Conservation (phyloP, 768 basidiomycete species). For the Psilocybe sp. region DNA sequence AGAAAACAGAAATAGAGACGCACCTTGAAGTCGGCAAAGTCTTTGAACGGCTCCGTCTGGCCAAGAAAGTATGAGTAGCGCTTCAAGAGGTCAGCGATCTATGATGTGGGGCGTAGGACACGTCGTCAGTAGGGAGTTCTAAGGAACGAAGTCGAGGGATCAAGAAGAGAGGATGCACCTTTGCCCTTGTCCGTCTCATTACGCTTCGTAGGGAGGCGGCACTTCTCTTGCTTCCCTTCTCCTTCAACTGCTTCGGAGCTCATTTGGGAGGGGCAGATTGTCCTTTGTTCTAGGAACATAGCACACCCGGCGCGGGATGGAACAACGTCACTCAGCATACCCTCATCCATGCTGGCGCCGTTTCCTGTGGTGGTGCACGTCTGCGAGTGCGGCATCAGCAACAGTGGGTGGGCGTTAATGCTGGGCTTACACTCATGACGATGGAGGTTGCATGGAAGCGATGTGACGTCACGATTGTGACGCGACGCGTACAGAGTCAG, state of each 20-base stretch:
- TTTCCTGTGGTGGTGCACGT: no score
- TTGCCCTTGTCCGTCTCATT: conserved; percentile 89
- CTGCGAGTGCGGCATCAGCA: conserved; percentile 17
- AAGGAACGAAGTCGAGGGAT: not conserved
- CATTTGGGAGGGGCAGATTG: conserved; percentile 22
- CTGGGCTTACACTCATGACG: conserved; percentile 22
- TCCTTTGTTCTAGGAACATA: no score
- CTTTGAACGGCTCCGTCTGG: conserved; percentile 96
- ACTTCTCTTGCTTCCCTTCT: conserved; percentile 52
- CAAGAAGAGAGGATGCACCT: conserved; percentile 40
- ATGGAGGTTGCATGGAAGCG: conserved; percentile 7
- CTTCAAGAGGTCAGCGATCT: conserved; percentile 95
- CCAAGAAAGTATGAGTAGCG: conserved; percentile 97
- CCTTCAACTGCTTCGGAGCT: conserved; percentile 27
- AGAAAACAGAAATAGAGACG: conserved; percentile 32
- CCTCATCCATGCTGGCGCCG: conserved; percentile 57
- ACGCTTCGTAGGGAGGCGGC: conserved; percentile 48
- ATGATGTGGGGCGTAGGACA: conserved; percentile 15
- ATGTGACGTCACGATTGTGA: conserved; percentile 13
- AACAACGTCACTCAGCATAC: not conserved
- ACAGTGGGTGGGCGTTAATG: not conserved
- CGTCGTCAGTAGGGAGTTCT: not conserved
- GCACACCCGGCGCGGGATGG: no score
- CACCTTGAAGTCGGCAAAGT: conserved; percentile 96
- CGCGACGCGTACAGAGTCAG: conserved; percentile 16